Evolutionary conservation across 495 filamentous ascomycete species (phyloP).

Genomic region (Aspergillus saccharolyticus): DNA sequence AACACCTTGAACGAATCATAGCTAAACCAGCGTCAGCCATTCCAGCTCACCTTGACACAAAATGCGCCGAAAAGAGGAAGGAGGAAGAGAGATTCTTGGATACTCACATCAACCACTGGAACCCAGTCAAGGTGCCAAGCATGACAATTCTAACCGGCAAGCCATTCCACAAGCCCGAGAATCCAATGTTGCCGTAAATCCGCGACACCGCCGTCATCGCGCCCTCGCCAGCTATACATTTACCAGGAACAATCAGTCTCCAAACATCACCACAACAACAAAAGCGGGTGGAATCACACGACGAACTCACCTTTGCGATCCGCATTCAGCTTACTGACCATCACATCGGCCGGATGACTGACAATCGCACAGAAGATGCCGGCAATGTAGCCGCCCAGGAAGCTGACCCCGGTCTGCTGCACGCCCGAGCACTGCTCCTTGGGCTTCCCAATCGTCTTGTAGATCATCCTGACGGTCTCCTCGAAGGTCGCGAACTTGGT

Average conservation of each 20-base stretch:
- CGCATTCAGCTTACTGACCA: constrained; percentile 68
- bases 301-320: constrained; percentile 53
- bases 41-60: not conserved
- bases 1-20: constrained; percentile 77
- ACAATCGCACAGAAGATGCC: constrained; percentile 65
- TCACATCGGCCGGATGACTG: constrained; percentile 63
- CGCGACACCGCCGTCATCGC: constrained; percentile 56
- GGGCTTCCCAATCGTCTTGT: constrained; percentile 56
- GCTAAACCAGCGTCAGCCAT: constrained; percentile 22
- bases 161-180: constrained; percentile 66
- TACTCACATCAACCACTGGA: constrained; percentile 65
- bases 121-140: constrained; percentile 62
- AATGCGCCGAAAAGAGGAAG: too few relatives aligned
- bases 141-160: constrained; percentile 60
- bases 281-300: not conserved
- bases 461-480: constrained; percentile 60
- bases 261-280: not conserved
- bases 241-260: constrained; percentile 10
- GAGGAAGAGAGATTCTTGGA: constrained; percentile 12
- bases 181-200: constrained; percentile 71
- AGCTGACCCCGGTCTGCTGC: constrained; percentile 64
- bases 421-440: constrained; percentile 59
- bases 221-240: constrained; percentile 52
- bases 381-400: constrained; percentile 67
- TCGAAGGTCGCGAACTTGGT: constrained; percentile 74